A percentile compares a stretch with the other conserved stretches of the same genome.
Conservation (phyloP, 495 filamentous ascomycete genomes). For the Podospora appendiculata region DNA sequence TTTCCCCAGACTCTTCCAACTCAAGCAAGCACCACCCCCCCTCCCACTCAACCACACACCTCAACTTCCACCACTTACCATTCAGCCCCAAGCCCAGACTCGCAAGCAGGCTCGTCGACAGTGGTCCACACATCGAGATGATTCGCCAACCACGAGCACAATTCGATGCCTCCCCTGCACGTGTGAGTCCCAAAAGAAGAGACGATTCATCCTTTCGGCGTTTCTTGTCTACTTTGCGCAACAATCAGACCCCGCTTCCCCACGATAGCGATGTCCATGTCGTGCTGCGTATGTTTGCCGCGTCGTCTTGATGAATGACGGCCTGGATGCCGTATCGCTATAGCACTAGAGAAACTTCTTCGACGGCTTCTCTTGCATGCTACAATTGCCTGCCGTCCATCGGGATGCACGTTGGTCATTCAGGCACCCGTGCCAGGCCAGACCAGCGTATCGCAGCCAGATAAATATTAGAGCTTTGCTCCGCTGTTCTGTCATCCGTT, state of each 20-base stretch:
- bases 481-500: too few species aligned
- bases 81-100: background rate
- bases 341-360: conserved; percentile 10
- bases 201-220: conserved; percentile 11
- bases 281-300: background rate
- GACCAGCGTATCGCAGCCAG: too few species aligned
- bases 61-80: too few species aligned
- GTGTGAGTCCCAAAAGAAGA: too few species aligned
- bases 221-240: conserved; percentile 3
- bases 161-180: background rate
- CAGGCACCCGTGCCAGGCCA: background rate
- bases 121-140: background rate
- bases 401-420: background rate
- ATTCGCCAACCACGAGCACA: background rate
- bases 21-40: too few species aligned
- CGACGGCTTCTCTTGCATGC: conserved; percentile 15
- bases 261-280: background rate
- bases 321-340: background rate
- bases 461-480: too few species aligned
- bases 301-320: too few species aligned
- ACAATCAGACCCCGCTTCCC: conserved; percentile 5
- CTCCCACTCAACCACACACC: too few species aligned
- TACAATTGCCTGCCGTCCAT: background rate
- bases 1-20: background rate
- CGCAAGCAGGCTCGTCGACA: background rate